Evolutionary conservation across 257 asterid species (phyloP).

Genomic region (Nicotiana obtusifolia): DNA sequence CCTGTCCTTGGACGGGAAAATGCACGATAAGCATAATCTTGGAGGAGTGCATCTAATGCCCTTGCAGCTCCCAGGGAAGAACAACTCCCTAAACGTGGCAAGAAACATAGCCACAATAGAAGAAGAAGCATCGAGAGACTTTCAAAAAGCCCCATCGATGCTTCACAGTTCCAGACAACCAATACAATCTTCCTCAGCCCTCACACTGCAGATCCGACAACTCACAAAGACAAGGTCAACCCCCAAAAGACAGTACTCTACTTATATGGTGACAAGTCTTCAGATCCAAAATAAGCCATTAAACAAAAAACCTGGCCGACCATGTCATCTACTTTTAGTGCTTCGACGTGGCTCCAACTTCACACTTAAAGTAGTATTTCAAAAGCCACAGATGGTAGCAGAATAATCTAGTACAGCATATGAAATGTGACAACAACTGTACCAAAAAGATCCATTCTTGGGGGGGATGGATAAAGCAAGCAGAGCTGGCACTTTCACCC

Average conservation of each 20-base stretch:
- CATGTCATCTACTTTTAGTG: not conserved
- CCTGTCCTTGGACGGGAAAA: constrained; percentile 50
- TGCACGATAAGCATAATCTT: constrained; percentile 43
- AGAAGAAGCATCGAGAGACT: constrained; percentile 29
- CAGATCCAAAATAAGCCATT: not conserved
- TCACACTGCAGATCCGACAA: not conserved
- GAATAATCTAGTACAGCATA: not conserved
- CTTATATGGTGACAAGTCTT: not conserved
- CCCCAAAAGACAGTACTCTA: not conserved
- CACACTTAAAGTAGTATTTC: not conserved
- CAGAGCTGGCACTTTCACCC: not conserved
- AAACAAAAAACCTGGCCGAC: not conserved
- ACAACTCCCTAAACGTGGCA: constrained; percentile 17
- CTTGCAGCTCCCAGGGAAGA: constrained; percentile 26
- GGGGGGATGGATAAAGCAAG: not conserved
- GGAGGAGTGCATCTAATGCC: constrained; percentile 51
- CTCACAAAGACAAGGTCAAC: not conserved
- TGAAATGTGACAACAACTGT: not conserved
- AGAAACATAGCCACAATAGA: constrained; percentile 24
- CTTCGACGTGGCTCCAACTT: not conserved
- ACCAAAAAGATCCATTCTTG: not conserved
- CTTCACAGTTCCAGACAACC: constrained; percentile 13
- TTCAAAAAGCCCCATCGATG: constrained; percentile 42
- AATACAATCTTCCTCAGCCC: not conserved
- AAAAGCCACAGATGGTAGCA: not conserved